Percentiles rank a stretch among this genome's conserved stretches.
These are phyloP conservation scores for Fusarium globosum DNA, from an alignment of 2,329 filamentous ascomycete genomes.

Conservation along the genomic window DNA sequence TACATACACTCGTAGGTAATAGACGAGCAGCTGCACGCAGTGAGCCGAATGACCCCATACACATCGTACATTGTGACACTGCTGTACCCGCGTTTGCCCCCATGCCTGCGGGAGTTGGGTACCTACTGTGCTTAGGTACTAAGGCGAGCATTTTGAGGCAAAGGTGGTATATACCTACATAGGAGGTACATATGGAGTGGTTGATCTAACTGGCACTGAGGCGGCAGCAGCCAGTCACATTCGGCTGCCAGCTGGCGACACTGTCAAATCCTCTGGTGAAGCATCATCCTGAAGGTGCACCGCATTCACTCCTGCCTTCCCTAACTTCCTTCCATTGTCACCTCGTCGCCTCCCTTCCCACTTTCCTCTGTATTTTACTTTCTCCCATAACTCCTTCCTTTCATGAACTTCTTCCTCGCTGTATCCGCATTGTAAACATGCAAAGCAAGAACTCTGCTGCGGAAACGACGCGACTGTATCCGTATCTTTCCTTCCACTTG, in stretches of 20 bases:
- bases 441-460: conserved; percentile 22
- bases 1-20: neutral
- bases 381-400: conserved; percentile 2
- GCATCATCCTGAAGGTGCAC: conserved; percentile 26
- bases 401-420: conserved; percentile 12
- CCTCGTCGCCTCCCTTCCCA: neutral
- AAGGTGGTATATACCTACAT: neutral
- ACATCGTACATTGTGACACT: conserved; percentile 39
- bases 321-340: conserved; percentile 2
- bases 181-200: neutral
- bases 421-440: conserved; percentile 21
- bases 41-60: conserved; percentile 21
- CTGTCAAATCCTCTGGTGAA: conserved; percentile 28
- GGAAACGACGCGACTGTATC: conserved; percentile 30
- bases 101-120: neutral
- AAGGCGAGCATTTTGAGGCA: neutral
- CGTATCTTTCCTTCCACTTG: conserved; percentile 17
- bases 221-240: conserved; percentile 21
- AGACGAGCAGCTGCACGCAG: neutral
- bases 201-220: neutral
- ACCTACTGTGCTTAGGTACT: too few species aligned
- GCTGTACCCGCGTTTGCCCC: conserved; percentile 18
- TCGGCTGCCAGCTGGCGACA: conserved; percentile 35
- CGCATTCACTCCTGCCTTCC: conserved; percentile 17
- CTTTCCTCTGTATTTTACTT: neutral